A percentile compares a stretch with the other conserved stretches of the same genome.
phyloP scores from a whole-genome alignment of 805 yeast genomes.

The Yarrowia hollandica region DNA sequence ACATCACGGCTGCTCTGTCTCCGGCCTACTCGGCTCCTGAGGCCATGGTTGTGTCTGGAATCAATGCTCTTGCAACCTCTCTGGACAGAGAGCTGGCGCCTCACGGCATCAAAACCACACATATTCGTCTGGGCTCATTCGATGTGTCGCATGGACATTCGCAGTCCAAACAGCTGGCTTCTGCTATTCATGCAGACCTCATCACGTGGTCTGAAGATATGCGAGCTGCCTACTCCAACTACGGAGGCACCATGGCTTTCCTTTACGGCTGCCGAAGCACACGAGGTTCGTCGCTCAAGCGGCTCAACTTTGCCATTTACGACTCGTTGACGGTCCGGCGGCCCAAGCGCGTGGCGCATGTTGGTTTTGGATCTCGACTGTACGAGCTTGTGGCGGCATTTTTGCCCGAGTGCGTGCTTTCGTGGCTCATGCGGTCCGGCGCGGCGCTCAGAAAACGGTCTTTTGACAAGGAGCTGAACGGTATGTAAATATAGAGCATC shows the following conservation, averaged over 20 bases:
- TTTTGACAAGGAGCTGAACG: conserved; percentile 25
- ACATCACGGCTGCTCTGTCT: conserved; percentile 53
- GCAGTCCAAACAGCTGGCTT: conserved; percentile 39
- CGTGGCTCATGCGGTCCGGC: conserved; percentile 44
- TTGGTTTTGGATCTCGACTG: conserved; percentile 40
- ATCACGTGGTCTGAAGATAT: conserved; percentile 46
- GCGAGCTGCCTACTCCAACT: conserved; percentile 41
- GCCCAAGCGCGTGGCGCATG: conserved; percentile 40
- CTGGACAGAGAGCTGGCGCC: conserved; percentile 49
- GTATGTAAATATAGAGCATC: conserved; percentile 16
- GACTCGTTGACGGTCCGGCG: conserved; percentile 37
- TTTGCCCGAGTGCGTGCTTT: conserved; percentile 40
- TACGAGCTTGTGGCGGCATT: conserved; percentile 38
- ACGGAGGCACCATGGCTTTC: conserved; percentile 35
- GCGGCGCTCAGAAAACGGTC: conserved; percentile 24
- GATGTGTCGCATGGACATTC: conserved; percentile 43
- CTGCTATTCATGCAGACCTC: conserved; percentile 44
- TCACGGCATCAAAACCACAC: conserved; percentile 47
- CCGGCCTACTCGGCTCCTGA: conserved; percentile 69
- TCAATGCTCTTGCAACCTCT: conserved; percentile 44
- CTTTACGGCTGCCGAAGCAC: conserved; percentile 39
- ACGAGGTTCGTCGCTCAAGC: conserved; percentile 39
- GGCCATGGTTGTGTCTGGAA: conserved; percentile 51
- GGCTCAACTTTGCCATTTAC: conserved; percentile 39
- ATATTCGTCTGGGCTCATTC: conserved; percentile 51